These are phyloP conservation scores for Annulohypoxylon stygium DNA, from an alignment of 495 filamentous ascomycete genomes.

Conservation along the genomic window DNA sequence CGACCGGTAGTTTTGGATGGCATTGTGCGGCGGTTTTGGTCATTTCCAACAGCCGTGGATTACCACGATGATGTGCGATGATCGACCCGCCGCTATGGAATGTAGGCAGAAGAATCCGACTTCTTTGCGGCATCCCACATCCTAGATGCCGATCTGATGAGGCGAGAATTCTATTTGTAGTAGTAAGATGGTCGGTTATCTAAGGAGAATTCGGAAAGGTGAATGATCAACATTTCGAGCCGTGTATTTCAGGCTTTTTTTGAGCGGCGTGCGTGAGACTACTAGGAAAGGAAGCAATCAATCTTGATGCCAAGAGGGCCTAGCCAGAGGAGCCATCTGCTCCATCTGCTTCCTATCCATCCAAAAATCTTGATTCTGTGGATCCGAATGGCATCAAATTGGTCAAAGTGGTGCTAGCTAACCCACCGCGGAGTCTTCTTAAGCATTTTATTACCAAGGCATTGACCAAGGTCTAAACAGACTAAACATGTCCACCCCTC, in stretches of 20 bases:
- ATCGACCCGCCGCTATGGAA: slow-evolving; percentile 34
- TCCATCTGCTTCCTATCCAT: slow-evolving; percentile 23
- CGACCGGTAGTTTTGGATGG: slow-evolving; percentile 37
- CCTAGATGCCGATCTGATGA: slow-evolving; percentile 35
- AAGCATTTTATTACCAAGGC: slow-evolving; percentile 4
- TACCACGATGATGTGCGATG: slow-evolving; percentile 22
- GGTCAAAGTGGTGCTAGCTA: slow-evolving; percentile 1
- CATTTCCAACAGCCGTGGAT: slow-evolving; percentile 21
- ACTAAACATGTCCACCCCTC: slow-evolving; percentile 8
- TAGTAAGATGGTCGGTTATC: slow-evolving; percentile 21
- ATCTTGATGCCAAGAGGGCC: slow-evolving; percentile 42
- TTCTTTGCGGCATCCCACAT: slow-evolving; percentile 32
- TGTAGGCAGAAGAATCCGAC: slow-evolving; percentile 15
- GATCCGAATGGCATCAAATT: slow-evolving; percentile 25
- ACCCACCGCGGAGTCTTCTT: slow-evolving; percentile 15
- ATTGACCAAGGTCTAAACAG: slow-evolving; percentile 8
- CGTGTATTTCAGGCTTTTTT: slow-evolving; percentile 28
- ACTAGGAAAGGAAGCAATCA: slow-evolving; percentile 27
- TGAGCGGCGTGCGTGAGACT: slow-evolving; percentile 24
- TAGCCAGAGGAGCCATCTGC: slow-evolving; percentile 27
- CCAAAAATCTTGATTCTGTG: slow-evolving; percentile 31
- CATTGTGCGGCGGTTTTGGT: slow-evolving; percentile 13
- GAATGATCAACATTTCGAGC: slow-evolving; percentile 33
- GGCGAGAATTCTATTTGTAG: slow-evolving; percentile 18
- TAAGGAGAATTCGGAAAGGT: slow-evolving; percentile 30